These are phyloP conservation scores for Dendrobium catenatum DNA, from an alignment of 106 monocot genomes.

Conservation along the genomic window DNA sequence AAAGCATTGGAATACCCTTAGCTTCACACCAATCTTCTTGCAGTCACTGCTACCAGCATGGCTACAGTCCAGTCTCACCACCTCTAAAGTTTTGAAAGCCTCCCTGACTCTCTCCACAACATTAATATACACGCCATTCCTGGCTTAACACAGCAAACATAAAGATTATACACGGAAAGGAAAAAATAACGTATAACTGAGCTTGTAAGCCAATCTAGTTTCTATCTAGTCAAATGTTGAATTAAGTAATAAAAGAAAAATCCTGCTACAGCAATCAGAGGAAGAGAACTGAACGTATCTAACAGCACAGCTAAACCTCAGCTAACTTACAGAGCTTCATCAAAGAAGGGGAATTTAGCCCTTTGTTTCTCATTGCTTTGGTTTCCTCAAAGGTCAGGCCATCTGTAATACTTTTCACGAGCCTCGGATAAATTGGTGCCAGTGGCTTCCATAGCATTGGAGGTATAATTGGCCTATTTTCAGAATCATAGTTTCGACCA, in stretches of 20 bases:
- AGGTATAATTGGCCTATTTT: conserved; percentile 52
- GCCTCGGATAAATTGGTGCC: conserved; percentile 76
- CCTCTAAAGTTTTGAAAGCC: conserved; percentile 63
- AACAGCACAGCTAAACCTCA: not conserved
- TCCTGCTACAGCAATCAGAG: not conserved
- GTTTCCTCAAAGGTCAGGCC: conserved; percentile 74
- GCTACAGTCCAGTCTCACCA: conserved; percentile 68
- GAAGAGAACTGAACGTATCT: not conserved
- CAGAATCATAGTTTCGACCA: conserved; percentile 71
- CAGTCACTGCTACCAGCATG: conserved; percentile 60
- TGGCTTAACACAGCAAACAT: conserved; percentile 38
- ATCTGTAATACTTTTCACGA: conserved; percentile 63
- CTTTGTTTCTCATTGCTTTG: conserved; percentile 77
- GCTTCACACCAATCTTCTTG: conserved; percentile 92
- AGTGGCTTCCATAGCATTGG: conserved; percentile 87
- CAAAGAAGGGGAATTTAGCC: conserved; percentile 56
- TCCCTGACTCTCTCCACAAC: conserved; percentile 58
- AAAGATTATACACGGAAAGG: not conserved
- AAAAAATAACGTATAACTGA: not conserved
- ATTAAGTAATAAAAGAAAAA: conserved; percentile 1
- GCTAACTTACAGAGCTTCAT: conserved; percentile 67
- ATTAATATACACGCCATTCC: conserved; percentile 87
- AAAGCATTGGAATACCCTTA: conserved; percentile 43
- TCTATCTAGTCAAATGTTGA: not conserved
- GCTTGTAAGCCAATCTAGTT: not conserved